Evolutionary conservation across 441 rosid species (phyloP).

Genomic region (Jatropha podagrica): DNA sequence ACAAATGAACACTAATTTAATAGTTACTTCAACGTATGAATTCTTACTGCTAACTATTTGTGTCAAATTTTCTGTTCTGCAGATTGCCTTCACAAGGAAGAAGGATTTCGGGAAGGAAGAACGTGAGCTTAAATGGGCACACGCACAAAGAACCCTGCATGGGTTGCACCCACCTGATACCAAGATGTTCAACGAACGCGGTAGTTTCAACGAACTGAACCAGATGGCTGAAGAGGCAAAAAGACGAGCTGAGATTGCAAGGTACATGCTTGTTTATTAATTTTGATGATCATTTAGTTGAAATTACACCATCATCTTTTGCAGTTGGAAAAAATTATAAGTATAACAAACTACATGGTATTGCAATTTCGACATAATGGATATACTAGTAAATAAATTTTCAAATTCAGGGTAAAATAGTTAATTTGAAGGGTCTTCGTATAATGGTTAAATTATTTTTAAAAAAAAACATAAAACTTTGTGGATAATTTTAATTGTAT

Average conservation of each 20-base stretch:
- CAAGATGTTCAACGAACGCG: constrained; percentile 82
- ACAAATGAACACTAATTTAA: constrained; percentile 41
- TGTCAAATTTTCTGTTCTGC: constrained; percentile 17
- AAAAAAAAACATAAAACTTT: too few relatives aligned
- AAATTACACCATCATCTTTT: too few relatives aligned
- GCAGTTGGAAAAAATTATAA: not conserved
- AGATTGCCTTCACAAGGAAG: constrained; percentile 95
- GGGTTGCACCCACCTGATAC: constrained; percentile 90
- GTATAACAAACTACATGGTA: too few relatives aligned
- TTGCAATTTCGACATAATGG: too few relatives aligned
- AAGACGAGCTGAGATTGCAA: constrained; percentile 97
- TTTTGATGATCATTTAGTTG: too few relatives aligned
- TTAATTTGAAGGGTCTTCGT: too few relatives aligned
- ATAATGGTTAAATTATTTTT: too few relatives aligned
- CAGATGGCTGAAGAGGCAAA: constrained; percentile 98
- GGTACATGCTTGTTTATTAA: constrained; percentile 36
- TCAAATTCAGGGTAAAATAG: too few relatives aligned
- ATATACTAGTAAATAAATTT: too few relatives aligned
- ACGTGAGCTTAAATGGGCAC: constrained; percentile 99
- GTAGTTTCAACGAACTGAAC: constrained; percentile 77
- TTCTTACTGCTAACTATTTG: too few relatives aligned
- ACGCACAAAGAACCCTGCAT: constrained; percentile 91
- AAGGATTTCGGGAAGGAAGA: constrained; percentile 96
- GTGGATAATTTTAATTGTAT: too few relatives aligned
- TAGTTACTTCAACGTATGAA: too few relatives aligned